Conservation (phyloP, 1,284 basidiomycete genomes). For the Moesziomyces parantarcticus region DNA sequence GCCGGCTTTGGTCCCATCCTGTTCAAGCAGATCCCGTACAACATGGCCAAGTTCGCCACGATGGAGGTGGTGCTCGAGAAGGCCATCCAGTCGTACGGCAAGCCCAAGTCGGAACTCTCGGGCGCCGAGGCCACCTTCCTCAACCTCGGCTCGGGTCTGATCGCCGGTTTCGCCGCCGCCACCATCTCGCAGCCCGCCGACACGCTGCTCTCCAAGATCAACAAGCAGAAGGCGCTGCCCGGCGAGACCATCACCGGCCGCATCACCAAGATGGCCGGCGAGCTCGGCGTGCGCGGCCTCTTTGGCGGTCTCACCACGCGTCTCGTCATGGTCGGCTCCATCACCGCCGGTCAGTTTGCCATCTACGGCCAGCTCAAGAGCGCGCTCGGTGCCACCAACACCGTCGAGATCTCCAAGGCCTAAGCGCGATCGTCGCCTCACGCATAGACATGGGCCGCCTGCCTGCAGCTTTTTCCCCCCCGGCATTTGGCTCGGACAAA, state of each 20-base stretch:
- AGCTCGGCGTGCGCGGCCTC: constrained; percentile 72
- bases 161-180: constrained; percentile 67
- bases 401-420: constrained; percentile 63
- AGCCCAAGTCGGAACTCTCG: constrained; percentile 70
- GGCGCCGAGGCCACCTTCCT: constrained; percentile 60
- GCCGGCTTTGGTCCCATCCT: constrained; percentile 70
- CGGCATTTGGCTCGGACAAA: too few relatives aligned
- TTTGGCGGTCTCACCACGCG: constrained; percentile 71
- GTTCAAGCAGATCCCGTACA: constrained; percentile 68
- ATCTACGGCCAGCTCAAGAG: constrained; percentile 72
- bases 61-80: constrained; percentile 70
- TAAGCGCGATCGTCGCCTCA: not conserved
- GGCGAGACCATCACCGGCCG: constrained; percentile 71
- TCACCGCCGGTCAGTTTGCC: constrained; percentile 71
- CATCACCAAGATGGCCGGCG: constrained; percentile 70
- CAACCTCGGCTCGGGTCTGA: constrained; percentile 67
- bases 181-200: constrained; percentile 68
- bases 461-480: too few relatives aligned
- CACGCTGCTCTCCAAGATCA: constrained; percentile 72
- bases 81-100: constrained; percentile 70
- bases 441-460: too few relatives aligned
- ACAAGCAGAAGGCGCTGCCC: constrained; percentile 73
- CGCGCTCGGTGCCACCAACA: constrained; percentile 71
- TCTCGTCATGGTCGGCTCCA: constrained; percentile 70
- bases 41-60: constrained; percentile 71